phyloP scores from a whole-genome alignment of 2,329 filamentous ascomycete genomes.

The Dactylonectria estremocensis region DNA sequence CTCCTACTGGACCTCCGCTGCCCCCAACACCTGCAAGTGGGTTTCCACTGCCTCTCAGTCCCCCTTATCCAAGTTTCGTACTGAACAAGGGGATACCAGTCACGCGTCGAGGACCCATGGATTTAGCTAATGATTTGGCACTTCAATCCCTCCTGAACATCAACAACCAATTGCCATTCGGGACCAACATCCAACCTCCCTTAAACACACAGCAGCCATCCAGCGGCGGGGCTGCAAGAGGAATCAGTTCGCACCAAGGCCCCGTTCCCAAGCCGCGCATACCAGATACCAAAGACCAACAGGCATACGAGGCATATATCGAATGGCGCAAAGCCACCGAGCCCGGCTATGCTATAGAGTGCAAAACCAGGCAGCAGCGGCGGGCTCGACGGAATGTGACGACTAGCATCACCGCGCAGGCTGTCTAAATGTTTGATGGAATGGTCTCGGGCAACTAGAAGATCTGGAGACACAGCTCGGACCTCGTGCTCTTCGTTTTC shows the following conservation, averaged over 20 bases:
- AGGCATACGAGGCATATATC: slow-evolving; percentile 64
- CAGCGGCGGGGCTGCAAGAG: slow-evolving; percentile 7
- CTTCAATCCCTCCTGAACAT: background rate
- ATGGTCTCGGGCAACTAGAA: background rate
- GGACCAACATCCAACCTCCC: background rate
- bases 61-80: background rate
- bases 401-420: background rate
- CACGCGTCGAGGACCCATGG: background rate
- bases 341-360: slow-evolving; percentile 63
- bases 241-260: slow-evolving; percentile 14
- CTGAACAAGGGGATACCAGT: slow-evolving; percentile 1
- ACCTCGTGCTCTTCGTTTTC: background rate
- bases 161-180: background rate
- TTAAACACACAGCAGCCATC: slow-evolving; percentile 5
- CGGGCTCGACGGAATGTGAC: slow-evolving; percentile 50
- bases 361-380: slow-evolving; percentile 61
- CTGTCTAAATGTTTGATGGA: slow-evolving; percentile 9
- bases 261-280: slow-evolving; percentile 58
- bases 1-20: background rate
- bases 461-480: background rate
- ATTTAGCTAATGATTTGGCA: background rate
- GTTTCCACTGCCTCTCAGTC: background rate
- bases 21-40: background rate
- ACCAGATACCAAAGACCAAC: slow-evolving; percentile 60
- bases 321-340: slow-evolving; percentile 65